Evolutionary conservation across 129 eudicot species (phyloP).

Genomic region (Scalesia atractyloides): DNA sequence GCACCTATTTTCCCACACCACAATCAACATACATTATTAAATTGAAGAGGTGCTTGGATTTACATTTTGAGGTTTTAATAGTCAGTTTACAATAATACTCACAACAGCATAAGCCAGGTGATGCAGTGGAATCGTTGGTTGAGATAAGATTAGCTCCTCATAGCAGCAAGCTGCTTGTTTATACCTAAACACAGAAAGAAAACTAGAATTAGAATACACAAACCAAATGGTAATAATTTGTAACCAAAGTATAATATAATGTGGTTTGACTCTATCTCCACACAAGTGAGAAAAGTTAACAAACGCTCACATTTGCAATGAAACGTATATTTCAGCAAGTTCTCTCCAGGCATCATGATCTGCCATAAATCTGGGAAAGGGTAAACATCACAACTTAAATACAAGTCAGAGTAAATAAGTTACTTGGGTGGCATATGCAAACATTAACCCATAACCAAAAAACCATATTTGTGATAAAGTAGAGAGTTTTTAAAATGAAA

Average conservation of each 20-base stretch:
- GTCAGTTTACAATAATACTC: constrained; percentile 27
- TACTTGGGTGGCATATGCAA: too few relatives aligned
- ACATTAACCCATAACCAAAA: neutral
- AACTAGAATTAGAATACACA: neutral
- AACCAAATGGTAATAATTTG: neutral
- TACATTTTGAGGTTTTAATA: neutral
- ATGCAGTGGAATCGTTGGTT: constrained; percentile 75
- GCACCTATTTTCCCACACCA: constrained; percentile 54
- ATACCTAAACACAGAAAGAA: constrained; percentile 58
- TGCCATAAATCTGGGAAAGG: constrained; percentile 79
- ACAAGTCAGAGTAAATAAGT: neutral
- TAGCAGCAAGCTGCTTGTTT: constrained; percentile 98
- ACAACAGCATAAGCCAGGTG: constrained; percentile 99
- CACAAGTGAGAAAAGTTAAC: neutral
- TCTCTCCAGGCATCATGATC: constrained; percentile 99
- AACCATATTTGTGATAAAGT: neutral
- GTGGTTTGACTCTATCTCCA: too few relatives aligned
- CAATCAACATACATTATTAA: constrained; percentile 3
- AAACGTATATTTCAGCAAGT: constrained; percentile 89
- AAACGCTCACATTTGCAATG: constrained; percentile 83
- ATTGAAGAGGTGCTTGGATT: neutral
- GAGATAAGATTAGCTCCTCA: constrained; percentile 88
- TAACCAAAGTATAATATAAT: neutral
- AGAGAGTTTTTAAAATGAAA: neutral
- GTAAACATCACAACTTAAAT: constrained; percentile 11